Evolutionary conservation across 192 early-diverging fungal genomes (phyloP).

Genomic region (Entophlyctis luteolus): DNA sequence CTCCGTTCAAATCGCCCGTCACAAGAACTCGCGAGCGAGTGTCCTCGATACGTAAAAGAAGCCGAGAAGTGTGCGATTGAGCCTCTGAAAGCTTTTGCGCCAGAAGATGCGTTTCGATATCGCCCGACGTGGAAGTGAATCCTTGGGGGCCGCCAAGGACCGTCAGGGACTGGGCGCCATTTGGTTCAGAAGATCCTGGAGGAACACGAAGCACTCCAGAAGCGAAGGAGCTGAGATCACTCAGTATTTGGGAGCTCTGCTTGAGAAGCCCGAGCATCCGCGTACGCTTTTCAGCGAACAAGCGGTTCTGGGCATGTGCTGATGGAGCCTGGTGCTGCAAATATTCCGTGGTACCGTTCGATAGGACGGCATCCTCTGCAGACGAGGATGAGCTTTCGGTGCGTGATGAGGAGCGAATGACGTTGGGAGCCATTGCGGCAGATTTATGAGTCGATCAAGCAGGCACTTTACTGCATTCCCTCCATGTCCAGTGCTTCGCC

Average conservation of each 20-base stretch:
- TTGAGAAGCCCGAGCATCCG: conserved; percentile 65
- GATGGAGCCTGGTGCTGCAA: neutral
- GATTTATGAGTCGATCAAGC: too few species aligned
- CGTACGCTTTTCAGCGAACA: conserved; percentile 73
- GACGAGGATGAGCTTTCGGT: too few species aligned
- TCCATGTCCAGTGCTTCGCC: conserved; percentile 46
- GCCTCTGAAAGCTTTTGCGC: conserved; percentile 23
- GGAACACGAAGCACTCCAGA: too few species aligned
- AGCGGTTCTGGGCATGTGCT: conserved; percentile 16
- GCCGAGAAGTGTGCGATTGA: conserved; percentile 65
- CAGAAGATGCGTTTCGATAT: conserved; percentile 30
- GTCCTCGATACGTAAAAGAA: conserved; percentile 82
- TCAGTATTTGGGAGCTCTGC: too few species aligned
- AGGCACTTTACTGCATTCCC: too few species aligned
- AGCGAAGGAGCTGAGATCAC: too few species aligned
- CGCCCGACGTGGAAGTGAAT: neutral
- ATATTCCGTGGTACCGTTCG: neutral
- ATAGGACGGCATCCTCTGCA: too few species aligned
- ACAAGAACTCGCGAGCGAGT: conserved; percentile 90
- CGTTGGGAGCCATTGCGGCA: too few species aligned
- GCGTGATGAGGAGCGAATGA: too few species aligned
- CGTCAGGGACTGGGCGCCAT: neutral
- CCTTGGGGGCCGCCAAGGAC: conserved; percentile 4
- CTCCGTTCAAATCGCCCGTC: conserved; percentile 96
- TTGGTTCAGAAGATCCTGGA: too few species aligned